Evolutionary conservation across 2,329 filamentous ascomycete genomes (phyloP), one percentile per base, ranked within the genome.

Genomic region (Alternaria arborescens): DNA sequence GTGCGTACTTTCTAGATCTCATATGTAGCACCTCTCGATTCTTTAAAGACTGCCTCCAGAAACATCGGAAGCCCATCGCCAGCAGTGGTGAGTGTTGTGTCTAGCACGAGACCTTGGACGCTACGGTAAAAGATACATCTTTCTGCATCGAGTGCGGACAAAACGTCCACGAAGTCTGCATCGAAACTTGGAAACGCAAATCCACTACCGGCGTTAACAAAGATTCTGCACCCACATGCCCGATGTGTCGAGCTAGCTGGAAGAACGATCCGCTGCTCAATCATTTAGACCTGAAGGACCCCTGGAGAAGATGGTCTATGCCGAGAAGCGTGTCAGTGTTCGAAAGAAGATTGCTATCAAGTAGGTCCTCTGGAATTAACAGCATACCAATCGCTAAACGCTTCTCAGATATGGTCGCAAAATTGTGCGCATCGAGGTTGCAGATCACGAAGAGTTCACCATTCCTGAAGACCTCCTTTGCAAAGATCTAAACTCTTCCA

Each of bases 61-160:
- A 40, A 5, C 41, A 61, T 2, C 63, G 68, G 26, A 69, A 70
- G 50, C 12, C 30, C 2, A 50, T 67, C 28, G 24, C 50, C 26
- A 38, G 3, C 32, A 41, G 43, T 8, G 67, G 66, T 0, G 54
- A 69, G 5, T 73, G 69, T 40, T 57, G 52, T 14, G 60, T 74
- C n/a, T 73, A 68, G 52, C 26, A 53, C 12, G 64, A 68, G 6
- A 10, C 30, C 1, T 36, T 71, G 8, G 4, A 64, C 18, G 53
- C 64, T 4, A 47, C 20, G 0, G 30, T 20, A 3, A 41, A 50
- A 20, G 55, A 65, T 12, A 57, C 72, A 44, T 62, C 55, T 1
- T 71, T 67, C 43, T 71, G 71, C 60, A 10, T 14, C 18, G 22
- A 47, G 3, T 73, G 67, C 30, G 71, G 69, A 8, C 48, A 66